Evolutionary conservation across 1,284 basidiomycete genomes (phyloP), one percentile per base, ranked within the genome.

Genomic region (Fistulinella staudtii): DNA sequence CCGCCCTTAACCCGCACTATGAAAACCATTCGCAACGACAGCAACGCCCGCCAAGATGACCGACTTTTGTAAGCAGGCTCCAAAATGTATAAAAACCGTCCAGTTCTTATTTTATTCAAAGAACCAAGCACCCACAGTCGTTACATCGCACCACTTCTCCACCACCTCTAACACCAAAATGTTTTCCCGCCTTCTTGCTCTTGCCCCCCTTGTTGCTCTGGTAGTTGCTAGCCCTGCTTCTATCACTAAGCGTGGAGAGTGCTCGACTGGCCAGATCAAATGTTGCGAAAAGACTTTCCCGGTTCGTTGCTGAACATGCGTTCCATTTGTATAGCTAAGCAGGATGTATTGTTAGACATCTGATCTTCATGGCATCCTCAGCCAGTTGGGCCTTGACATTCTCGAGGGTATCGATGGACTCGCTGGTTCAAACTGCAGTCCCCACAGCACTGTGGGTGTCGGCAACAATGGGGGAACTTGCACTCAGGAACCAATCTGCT

Each of bases 401-500:
- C 9, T 33, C 18, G 18, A 17, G 4, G 31, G 9, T 21, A 4
- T 33, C 2, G 21, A 17, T 20, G 31, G 31, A 11, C 17, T 20
- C 13, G 31, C 13, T 10, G 31, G 18, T 1, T 11, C 31, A 18
- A 18, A 18, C 4, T 33, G 31, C 9, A 33, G 31, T 13, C 10
- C 31, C 9, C 1, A 20, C 2, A 33, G 18, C 5, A 18, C 8
- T 20, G 31, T 33, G 8, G 31, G 31, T 33, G 31, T 15, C 3
- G 41, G 43, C 8, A 38, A 41, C 11, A 29, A 36, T 8, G 31
- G 31, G 4, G 17, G 18, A 3, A 4, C n/a, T 9, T 60, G 56
- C 35, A 15, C 18, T 11, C 27, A 36, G 8, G 41, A 58, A 36
- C 41, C 58, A 5, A 46, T 44, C n/a, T 58, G 53, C 41, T 58